phyloP scores from a whole-genome alignment of 164 flowering plant species.

The Malania oleifera region DNA sequence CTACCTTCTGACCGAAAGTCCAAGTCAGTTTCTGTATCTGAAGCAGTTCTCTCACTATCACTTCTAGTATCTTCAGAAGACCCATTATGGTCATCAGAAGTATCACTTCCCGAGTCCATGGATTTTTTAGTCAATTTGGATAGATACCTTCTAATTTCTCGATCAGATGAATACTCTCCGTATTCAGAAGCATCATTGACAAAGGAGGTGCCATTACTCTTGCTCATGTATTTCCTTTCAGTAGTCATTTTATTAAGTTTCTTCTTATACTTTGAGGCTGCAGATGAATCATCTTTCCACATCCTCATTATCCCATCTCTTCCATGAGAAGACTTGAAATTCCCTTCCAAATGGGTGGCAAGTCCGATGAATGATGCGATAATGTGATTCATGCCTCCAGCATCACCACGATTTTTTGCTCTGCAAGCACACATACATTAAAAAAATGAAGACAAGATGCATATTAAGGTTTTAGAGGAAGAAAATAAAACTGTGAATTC shows the following conservation, averaged over 20 bases:
- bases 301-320: slow-evolving; percentile 53
- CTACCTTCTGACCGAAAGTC: slow-evolving; percentile 45
- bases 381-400: slow-evolving; percentile 65
- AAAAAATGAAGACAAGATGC: not conserved
- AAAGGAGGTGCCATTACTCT: slow-evolving; percentile 44
- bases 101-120: slow-evolving; percentile 77
- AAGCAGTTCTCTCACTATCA: slow-evolving; percentile 51
- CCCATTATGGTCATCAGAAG: slow-evolving; percentile 68
- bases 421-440: slow-evolving; percentile 30
- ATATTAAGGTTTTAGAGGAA: not conserved
- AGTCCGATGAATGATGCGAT: slow-evolving; percentile 61
- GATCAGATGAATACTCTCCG: slow-evolving; percentile 72
- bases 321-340: slow-evolving; percentile 36
- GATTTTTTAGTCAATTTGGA: slow-evolving; percentile 66
- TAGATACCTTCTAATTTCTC: slow-evolving; percentile 70
- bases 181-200: slow-evolving; percentile 44
- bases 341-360: slow-evolving; percentile 57
- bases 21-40: slow-evolving; percentile 79
- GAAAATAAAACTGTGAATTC: not conserved
- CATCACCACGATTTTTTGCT: slow-evolving; percentile 58
- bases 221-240: slow-evolving; percentile 50
- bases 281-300: slow-evolving; percentile 47
- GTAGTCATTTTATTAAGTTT: slow-evolving; percentile 29
- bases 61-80: slow-evolving; percentile 53
- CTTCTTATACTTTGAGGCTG: slow-evolving; percentile 60